Base-by-base conservation (phyloP, 352 stramenopile genomes). In the Phytophthora citricola region DNA sequence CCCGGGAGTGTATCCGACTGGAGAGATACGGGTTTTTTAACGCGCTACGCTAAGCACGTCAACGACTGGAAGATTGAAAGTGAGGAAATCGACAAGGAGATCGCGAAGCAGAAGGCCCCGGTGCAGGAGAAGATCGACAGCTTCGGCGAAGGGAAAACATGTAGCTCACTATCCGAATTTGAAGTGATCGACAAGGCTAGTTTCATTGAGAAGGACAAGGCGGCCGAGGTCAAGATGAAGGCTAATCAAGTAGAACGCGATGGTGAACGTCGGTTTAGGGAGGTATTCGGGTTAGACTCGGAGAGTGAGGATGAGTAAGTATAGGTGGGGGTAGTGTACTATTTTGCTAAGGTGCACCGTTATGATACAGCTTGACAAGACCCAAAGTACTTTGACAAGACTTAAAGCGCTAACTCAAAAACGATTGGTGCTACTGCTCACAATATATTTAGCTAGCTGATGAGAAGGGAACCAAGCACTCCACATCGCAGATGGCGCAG, bases 131-230 rank as follows among this genome's bases (percentile, higher is more conserved):
- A 62, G 32, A 55, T 63, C n/a, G 22, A 50, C n/a, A 12, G 1
- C 3, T 62, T 62, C 46, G 54, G 31, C 14, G 54, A 47, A 41
- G 4, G 6, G 5, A 41, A 63, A n/a, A 9, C 20, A 17, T 63
- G 55, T n/a, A 22, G 1, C 32, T 43, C 44, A 0, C 8, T 63
- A 15, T 24, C 32, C n/a, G 32, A 63, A 36, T 55, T 63, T 24
- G 44, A 63, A 22, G 14, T 1, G 1, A 11, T 43, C 10, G 55
- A 55, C 24, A 22, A 27, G n/a, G n/a, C 15, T 5, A 6, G 44
- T 4, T 63, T 55, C 20, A 26, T 43, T 11, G 55, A 47, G 36
- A 63, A 63, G 34, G 44, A 63, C 24, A 55, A 34, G 7, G 32
- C 20, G 3, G 39, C 46, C n/a, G 43, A 47, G 32, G 22, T 10